Evolutionary conservation across 176 grass and related monocot genomes (phyloP), one percentile per base, ranked within the genome.

Genomic region (Coix lacrymajobi): DNA sequence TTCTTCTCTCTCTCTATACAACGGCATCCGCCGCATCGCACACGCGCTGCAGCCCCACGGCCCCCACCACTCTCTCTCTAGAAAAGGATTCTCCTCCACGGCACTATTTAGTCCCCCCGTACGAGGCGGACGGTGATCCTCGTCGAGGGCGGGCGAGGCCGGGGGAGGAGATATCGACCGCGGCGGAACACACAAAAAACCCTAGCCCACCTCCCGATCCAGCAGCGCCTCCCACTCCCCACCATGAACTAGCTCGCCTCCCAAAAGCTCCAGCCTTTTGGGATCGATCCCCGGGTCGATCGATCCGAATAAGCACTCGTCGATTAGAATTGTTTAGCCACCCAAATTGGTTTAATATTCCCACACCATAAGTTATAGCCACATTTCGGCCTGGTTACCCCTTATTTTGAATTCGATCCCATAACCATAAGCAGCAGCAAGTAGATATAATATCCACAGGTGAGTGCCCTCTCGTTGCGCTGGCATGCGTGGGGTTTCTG

Each of bases 281-380:
- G 52, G 64, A 83, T 83, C 33, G 57, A 78, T 78, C 75, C 25
- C 58, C 44, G 16, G 44, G 44, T 3, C 44, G 44, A 46, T 46
- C 15, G 45, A 48, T 48, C 45, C 45, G 45, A 44, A 44, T 44
- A 44, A 44, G 12, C 41, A 79, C 17, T 30, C 49, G 33, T 2
- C 11, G 25, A 0, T 72, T 28, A 39, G 32, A 39, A 8, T 2
- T 25, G 14, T 29, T 2, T 22, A 84, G 19, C 24, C n/a, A 52
- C 66, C 17, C 46, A 30, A 29, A 37, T 71, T 69, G 69, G 51
- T 69, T 79, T 77, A 70, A 37, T 73, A n/a, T n/a, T n/a, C n/a
- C 11, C 28, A 3, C 34, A 10, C 44, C 19, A 19, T 45, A 45
- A 41, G 32, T 30, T 29, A 16, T 40, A 0, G 73, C 56, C 74